Base-by-base conservation (phyloP, 768 basidiomycete genomes). In the Mycena rosella region DNA sequence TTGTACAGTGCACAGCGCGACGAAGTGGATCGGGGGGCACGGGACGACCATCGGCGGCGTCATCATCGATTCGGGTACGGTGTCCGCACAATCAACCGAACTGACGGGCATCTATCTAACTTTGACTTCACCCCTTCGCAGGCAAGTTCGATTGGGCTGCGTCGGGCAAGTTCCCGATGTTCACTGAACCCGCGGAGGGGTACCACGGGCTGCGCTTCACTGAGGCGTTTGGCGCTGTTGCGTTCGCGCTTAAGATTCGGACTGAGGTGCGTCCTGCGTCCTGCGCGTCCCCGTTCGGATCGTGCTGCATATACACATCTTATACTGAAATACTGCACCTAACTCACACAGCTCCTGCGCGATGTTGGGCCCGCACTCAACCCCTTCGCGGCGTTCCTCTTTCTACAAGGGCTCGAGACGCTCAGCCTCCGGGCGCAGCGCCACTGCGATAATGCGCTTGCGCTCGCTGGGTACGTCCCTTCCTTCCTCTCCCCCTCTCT, bases 1-100 rank as follows among this genome's bases (percentile, higher is more conserved):
- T 13, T 63, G 5, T 61, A 73, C 51, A 84, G 89, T 93, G 20
- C 89, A 94, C 75, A 91, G 89, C 55, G 91, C 91, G 0, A 94
- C 93, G 1, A 94, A 95, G 73, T 95, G 93, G 94, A 93, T 94
- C 36, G 89, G 91, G 15, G 90, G 91, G 0, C 92, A 93, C 67
- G 93, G 94, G 32, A 94, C 89, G 0, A 91, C 91, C 26, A 92
- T 95, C 52, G 92, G 84, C 5, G 94, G 93, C 45, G 87, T 93
- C 30, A 80, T 95, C 64, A 77, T 95, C 52, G 51, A 51, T n/a
- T 51, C 49, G 18, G 49, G 49, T 51, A 3, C 18, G 34, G 8
- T 15, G 8, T 7, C 8, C 34, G 34, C 34, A 36, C 15, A 15
- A 7, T 36, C 34, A 36, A 15, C 8, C 34, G 7, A 36, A 36